Conservation (phyloP, 2,329 filamentous ascomycete genomes). For the Aspergillus ochraceoroseus region DNA sequence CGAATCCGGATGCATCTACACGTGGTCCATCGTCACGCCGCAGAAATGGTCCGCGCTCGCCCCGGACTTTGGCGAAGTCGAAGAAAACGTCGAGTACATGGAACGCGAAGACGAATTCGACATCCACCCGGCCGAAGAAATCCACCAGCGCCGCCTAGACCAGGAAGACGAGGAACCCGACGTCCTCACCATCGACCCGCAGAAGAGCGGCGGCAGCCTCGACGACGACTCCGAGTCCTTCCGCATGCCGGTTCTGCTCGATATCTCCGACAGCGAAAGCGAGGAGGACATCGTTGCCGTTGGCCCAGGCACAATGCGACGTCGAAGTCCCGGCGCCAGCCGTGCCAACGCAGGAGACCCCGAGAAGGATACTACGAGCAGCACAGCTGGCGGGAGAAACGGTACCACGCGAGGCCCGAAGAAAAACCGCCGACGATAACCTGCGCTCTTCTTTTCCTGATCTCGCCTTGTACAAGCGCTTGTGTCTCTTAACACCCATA, state of each 20-base stretch:
- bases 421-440: slow-evolving; percentile 33
- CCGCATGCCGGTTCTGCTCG: slow-evolving; percentile 86
- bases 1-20: slow-evolving; percentile 87
- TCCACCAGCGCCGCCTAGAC: slow-evolving; percentile 84
- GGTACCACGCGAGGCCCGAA: slow-evolving; percentile 25
- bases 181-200: slow-evolving; percentile 70
- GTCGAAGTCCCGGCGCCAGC: slow-evolving; percentile 73
- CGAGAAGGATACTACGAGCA: slow-evolving; percentile 30
- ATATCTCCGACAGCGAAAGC: slow-evolving; percentile 88
- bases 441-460: background rate
- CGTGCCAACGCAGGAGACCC: slow-evolving; percentile 50
- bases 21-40: slow-evolving; percentile 91
- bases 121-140: slow-evolving; percentile 89
- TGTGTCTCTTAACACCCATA: no score
- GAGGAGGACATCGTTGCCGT: slow-evolving; percentile 76
- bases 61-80: slow-evolving; percentile 93
- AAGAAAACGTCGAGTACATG: slow-evolving; percentile 96
- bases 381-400: slow-evolving; percentile 24
- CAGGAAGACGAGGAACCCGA: slow-evolving; percentile 92
- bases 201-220: slow-evolving; percentile 57
- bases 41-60: slow-evolving; percentile 97
- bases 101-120: slow-evolving; percentile 97
- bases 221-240: slow-evolving; percentile 61
- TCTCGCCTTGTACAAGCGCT: no score
- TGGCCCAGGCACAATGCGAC: slow-evolving; percentile 74